Conservation (phyloP, 78 protist genomes). For the Thecamonas trahens region DNA sequence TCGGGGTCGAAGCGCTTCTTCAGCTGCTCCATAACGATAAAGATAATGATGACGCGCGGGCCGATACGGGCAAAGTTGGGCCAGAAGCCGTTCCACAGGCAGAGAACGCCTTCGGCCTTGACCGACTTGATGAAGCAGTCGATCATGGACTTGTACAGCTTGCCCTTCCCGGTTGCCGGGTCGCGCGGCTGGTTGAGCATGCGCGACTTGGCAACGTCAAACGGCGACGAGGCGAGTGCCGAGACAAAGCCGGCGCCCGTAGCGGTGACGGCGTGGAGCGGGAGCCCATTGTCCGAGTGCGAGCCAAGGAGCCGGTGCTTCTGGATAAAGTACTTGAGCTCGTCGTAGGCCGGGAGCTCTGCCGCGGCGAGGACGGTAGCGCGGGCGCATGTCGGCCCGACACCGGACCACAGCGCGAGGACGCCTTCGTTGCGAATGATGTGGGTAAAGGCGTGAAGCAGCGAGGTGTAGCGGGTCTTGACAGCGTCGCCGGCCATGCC, state of each 20-base stretch:
- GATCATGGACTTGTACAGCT: slow-evolving; percentile 1
- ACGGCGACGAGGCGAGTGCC: slow-evolving; percentile 1
- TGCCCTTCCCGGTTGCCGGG: not conserved
- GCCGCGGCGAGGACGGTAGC: slow-evolving; percentile 16
- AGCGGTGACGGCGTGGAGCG: not conserved
- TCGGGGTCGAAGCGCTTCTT: not conserved
- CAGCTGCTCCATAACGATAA: slow-evolving; percentile 16
- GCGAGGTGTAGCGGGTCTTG: too few species aligned
- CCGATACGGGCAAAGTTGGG: slow-evolving; percentile 15
- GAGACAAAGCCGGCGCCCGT: slow-evolving; percentile 4
- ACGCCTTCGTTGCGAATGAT: not conserved
- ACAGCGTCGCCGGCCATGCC: too few species aligned
- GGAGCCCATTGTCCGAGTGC: too few species aligned
- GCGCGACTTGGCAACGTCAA: slow-evolving; percentile 19
- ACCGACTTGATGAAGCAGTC: slow-evolving; percentile 11
- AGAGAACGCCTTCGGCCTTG: not conserved
- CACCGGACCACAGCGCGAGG: not conserved
- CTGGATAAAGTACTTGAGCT: not conserved
- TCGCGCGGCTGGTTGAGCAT: slow-evolving; percentile 14
- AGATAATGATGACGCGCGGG: slow-evolving; percentile 7
- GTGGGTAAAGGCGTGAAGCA: not conserved
- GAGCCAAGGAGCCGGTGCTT: too few species aligned
- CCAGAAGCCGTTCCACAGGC: slow-evolving; percentile 18
- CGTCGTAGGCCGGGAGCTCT: slow-evolving; percentile 18
- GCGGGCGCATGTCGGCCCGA: slow-evolving; percentile 5